Evolutionary conservation across 257 asterid species (phyloP), one percentile per base, ranked within the genome.

Genomic region (Rhazya stricta): DNA sequence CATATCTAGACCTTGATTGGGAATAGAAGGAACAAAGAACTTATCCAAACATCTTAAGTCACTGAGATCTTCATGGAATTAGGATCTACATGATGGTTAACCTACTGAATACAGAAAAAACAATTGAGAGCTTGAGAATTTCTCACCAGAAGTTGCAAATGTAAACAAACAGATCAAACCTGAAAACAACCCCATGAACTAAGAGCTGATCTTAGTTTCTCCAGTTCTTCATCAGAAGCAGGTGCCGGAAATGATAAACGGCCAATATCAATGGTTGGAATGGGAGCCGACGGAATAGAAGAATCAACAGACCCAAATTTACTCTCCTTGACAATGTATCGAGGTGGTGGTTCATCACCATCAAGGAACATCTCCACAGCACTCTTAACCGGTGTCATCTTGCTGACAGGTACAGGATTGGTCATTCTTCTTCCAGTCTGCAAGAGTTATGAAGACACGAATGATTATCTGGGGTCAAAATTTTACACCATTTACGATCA

Each of bases 191-290:
- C 82, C 63, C 79, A 79, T 15, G 54, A 53, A 16, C 19, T 25
- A 37, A 79, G 76, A 37, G 82, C 79, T 27, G 82, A 48, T 45
- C 74, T 77, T 57, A 79, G 79, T n/a, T 74, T 74, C 45, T 57
- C 57, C 46, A 79, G 29, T 54, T 79, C 82, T 53, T 79, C 50
- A 48, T n/a, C 53, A 43, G 71, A 42, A 34, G 82, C 60, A 25
- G 78, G 75, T 1, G 75, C 36, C 7, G 78, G 70, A 5, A 75
- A 79, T 9, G 29, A 67, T 54, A 79, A 53, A 71, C 18, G 79
- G 46, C 62, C 41, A 21, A 70, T 9, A 74, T 79, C 76, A 10
- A 79, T 79, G 25, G 45, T 42, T 23, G 82, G 79, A 48, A 79
- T 41, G n/a, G 67, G 45, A 30, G 68, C 73, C 12, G 68, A 15